Evolutionary conservation across 1,284 basidiomycete species (phyloP), one percentile per base, ranked within the genome.

Genomic region (Moesziomyces globuligerus): DNA sequence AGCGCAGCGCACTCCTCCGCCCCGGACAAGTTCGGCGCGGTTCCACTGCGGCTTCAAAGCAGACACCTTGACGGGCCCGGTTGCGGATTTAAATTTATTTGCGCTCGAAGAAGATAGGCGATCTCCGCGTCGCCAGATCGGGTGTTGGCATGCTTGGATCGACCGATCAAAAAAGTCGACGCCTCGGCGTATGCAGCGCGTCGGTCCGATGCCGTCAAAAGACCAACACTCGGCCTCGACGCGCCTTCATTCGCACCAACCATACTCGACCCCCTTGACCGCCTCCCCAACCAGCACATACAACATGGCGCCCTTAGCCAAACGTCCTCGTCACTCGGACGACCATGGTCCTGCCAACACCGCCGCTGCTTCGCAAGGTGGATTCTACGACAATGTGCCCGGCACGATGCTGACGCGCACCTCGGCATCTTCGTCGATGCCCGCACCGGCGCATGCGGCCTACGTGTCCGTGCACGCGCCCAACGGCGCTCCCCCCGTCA

Each of bases 381-480:
- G 15, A 3, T 59, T 50, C 40, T 59, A 66, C 56, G 56, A 66
- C 48, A 59, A 54, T 32, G 51, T 66, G 6, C 51, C 62, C 7
- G 47, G 56, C 10, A 59, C 55, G 36, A 50, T 51, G 15, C 37
- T 59, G 39, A 65, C 54, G 11, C 49, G 55, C 25, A 21, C 50
- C 26, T 42, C 62, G 5, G 7, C 21, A 1, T 17, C 23, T 11
- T 37, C 42, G 10, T 24, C 34, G 18, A 53, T 39, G 15, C 17
- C 20, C 1, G 36, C 41, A 18, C 55, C 48, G 5, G n/a, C 34
- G 26, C 39, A 17, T 37, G 41, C 44, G 17, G 28, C 50, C 7
- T 65, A 53, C 34, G 47, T 48, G 17, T 25, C 41, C 18, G 1
- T 41, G 1, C 46, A 55, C 23, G 54, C 37, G 11, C 39, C 40